Base-by-base conservation (phyloP, 2,329 filamentous ascomycete species). In the Fusarium dlaminii region DNA sequence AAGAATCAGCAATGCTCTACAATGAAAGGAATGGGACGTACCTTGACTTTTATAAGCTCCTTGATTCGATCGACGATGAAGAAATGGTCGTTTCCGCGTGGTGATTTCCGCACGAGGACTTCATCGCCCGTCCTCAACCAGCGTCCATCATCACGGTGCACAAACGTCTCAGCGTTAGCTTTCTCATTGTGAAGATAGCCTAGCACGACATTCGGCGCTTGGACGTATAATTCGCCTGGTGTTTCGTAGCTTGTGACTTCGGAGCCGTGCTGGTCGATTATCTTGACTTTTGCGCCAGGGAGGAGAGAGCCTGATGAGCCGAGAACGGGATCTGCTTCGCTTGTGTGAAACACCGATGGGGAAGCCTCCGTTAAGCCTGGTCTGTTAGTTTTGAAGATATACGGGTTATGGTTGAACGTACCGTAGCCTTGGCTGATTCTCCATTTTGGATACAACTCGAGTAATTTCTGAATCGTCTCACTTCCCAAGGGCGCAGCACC, bases 121-220 rank as follows among this genome's bases (percentile, higher is more conserved):
- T 97, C 94, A 77, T 98, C 95, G 12, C 95, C 95, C 0, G 95
- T 98, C 40, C 89, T 90, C 86, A 97, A 89, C 90, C 94, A 96
- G 68, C 90, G 83, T 7, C 91, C 90, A 72, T 95, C 91, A 3
- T 73, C 34, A 1, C 36, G 70, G 73, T 83, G 85, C 0, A 91
- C 79, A 78, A 94, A 98, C 0, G 95, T 96, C 80, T 97, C 94
- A 56, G 88, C 87, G 29, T 91, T 96, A 6, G 95, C 94, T 77
- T 93, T 92, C 51, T 93, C 91, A 78, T 97, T 97, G 82, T 97
- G 93, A 51, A 97, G 84, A 77, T 98, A 98, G 2, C 95, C 95
- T 0, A 98, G 82, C 0, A 93, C 91, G 2, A 97, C 89, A 3
- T 92, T 91, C 0, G 94, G 95, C 0, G 89, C 90, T 80, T 94